A percentile compares a stretch with the other conserved stretches of the same genome.
phyloP scores from a whole-genome alignment of 441 rosid species.

The Geranium incanum region DNA sequence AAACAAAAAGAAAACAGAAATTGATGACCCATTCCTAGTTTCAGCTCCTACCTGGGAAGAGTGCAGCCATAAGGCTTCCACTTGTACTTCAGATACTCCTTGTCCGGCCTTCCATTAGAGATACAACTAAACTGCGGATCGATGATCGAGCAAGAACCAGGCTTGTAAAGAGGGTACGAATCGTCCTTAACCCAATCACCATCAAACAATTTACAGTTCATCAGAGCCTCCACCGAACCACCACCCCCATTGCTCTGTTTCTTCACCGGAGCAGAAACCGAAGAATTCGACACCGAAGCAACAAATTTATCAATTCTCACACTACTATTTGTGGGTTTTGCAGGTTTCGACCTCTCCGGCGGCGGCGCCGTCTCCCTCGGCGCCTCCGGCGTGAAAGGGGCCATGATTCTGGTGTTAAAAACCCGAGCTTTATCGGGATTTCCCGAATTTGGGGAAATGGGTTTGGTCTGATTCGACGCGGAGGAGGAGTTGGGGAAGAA shows the following conservation, averaged over 20 bases:
- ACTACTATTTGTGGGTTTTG: background rate
- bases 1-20: background rate
- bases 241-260: conserved; percentile 7
- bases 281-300: background rate
- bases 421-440: no score
- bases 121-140: conserved; percentile 62
- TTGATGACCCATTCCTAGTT: no score
- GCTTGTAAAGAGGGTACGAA: conserved; percentile 46
- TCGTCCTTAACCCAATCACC: conserved; percentile 60
- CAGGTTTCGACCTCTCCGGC: no score
- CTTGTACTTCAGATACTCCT: conserved; percentile 37
- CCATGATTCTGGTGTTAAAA: no score
- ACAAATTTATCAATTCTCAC: background rate
- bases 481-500: conserved; percentile 34
- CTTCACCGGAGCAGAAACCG: background rate
- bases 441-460: no score
- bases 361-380: no score
- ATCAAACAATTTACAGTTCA: conserved; percentile 45
- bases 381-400: no score
- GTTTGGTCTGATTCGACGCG: conserved; percentile 8
- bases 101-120: conserved; percentile 51
- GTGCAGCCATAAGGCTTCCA: conserved; percentile 61
- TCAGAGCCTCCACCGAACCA: conserved; percentile 29
- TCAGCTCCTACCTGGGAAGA: conserved; percentile 47
- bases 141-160: conserved; percentile 54